Percentiles rank a stretch among this genome's conserved stretches.
These are phyloP conservation scores for Jatropha curcas DNA, from an alignment of 345 rosid genomes.

Conservation along the genomic window DNA sequence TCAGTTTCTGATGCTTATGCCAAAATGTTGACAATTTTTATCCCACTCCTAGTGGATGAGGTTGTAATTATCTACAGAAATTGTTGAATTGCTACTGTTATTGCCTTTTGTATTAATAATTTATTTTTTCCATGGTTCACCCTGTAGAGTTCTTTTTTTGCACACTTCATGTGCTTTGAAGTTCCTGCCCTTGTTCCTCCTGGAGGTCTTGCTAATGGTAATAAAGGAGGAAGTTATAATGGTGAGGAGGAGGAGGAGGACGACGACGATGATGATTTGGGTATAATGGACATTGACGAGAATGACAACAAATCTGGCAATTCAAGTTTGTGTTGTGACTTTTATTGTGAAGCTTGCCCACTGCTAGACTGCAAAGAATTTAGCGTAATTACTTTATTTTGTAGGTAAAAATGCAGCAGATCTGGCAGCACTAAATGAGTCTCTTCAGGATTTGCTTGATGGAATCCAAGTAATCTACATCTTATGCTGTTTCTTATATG, in stretches of 20 bases:
- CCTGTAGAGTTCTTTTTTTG: conserved; percentile 97
- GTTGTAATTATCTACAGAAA: conserved; percentile 37
- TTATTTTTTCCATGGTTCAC: conserved; percentile 30
- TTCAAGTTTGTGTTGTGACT: conserved; percentile 17
- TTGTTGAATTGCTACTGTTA: conserved; percentile 10
- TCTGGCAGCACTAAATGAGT: conserved; percentile 76
- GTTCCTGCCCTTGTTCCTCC: conserved; percentile 94
- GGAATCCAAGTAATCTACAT: conserved; percentile 77
- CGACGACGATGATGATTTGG: conserved; percentile 90
- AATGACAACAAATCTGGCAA: conserved; percentile 74
- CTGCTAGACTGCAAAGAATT: conserved; percentile 16
- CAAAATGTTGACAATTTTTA: conserved; percentile 92
- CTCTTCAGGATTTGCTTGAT: conserved; percentile 95
- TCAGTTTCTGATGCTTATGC: conserved; percentile 97
- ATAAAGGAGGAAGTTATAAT: conserved; percentile 39
- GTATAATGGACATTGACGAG: conserved; percentile 93
- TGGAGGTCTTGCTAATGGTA: conserved; percentile 67
- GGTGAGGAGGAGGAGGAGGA: conserved; percentile 45
- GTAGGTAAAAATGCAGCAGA: conserved; percentile 77
- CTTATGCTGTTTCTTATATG: background rate
- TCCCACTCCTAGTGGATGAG: conserved; percentile 99
- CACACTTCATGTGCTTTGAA: conserved; percentile 99
- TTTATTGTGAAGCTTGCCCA: conserved; percentile 12
- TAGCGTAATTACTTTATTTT: conserved; percentile 23
- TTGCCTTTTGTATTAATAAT: conserved; percentile 15